Evolutionary conservation across 2,329 filamentous ascomycete genomes (phyloP).

Genomic region (Diplodia scrobiculata): DNA sequence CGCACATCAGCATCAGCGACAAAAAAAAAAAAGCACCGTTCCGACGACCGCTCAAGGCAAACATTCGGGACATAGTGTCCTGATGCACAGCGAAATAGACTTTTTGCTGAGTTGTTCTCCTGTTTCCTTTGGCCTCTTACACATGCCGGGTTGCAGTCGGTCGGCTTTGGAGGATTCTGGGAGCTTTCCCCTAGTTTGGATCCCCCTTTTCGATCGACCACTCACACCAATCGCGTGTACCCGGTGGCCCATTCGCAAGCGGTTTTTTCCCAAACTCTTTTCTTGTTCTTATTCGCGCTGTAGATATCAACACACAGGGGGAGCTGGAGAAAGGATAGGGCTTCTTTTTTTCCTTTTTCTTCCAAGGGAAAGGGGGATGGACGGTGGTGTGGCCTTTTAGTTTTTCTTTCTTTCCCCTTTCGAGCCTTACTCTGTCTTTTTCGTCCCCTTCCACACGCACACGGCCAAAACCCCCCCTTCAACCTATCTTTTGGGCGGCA

Average conservation of each 20-base stretch:
- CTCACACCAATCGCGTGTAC: neutral
- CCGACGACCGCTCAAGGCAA: constrained; percentile 3
- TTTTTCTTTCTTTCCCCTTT: constrained; percentile 1
- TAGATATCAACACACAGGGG: constrained; percentile 7
- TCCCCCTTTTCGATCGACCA: neutral
- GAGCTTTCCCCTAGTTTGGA: neutral
- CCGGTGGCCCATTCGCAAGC: neutral
- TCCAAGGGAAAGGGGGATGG: neutral
- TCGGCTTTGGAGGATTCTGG: neutral
- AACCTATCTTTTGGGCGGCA: constrained; percentile 19
- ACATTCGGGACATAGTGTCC: neutral
- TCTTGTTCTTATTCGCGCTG: constrained; percentile 14
- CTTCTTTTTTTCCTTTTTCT: neutral
- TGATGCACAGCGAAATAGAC: constrained; percentile 18
- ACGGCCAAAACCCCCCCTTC: neutral
- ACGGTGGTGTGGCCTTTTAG: constrained; percentile 7
- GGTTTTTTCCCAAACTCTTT: neutral
- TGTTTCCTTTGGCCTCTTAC: neutral
- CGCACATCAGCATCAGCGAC: constrained; percentile 5
- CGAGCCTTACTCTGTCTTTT: neutral
- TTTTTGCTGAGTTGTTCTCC: neutral
- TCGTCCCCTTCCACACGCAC: neutral
- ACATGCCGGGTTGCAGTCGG: neutral
- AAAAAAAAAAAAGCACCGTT: constrained; percentile 14
- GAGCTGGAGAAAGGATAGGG: constrained; percentile 4